Percentiles rank a stretch among this genome's conserved stretches.
Evolutionary conservation across 139 green algal genomes (phyloP).

Genomic region (Coelastrella sp.): DNA sequence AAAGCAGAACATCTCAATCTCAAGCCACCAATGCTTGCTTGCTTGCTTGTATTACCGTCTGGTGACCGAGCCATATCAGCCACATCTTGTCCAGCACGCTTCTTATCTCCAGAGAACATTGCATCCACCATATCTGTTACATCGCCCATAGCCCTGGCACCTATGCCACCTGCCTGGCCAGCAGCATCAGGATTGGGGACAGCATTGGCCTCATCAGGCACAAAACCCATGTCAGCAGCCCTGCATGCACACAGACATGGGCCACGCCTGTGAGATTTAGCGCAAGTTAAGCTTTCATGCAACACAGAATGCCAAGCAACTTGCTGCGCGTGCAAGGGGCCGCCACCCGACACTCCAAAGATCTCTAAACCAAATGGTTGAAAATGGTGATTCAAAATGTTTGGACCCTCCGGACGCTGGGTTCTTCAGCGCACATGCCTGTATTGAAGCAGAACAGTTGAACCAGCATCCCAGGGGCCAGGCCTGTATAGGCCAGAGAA

Average conservation of each 20-base stretch:
- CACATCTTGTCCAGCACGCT: neutral
- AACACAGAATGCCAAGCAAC: too few species aligned
- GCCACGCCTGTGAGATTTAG: too few species aligned
- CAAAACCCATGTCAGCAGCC: constrained; percentile 16
- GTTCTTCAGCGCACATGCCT: too few species aligned
- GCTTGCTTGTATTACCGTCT: neutral
- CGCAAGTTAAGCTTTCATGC: too few species aligned
- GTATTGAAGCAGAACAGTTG: too few species aligned
- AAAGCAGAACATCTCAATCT: neutral
- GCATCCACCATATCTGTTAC: neutral
- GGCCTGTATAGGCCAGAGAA: too few species aligned
- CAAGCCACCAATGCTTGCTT: neutral
- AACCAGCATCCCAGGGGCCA: too few species aligned
- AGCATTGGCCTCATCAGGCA: neutral
- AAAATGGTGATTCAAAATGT: too few species aligned
- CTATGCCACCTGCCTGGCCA: neutral
- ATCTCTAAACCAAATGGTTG: too few species aligned
- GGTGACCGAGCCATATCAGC: neutral
- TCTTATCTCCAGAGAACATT: constrained; percentile 1
- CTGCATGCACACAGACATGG: constrained; percentile 20
- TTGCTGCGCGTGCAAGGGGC: neutral
- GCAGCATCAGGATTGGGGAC: neutral
- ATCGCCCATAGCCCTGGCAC: neutral
- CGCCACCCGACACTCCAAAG: too few species aligned
- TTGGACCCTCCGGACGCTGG: too few species aligned